Conservation (phyloP, 352 stramenopile species). For the Pythium biforme region DNA sequence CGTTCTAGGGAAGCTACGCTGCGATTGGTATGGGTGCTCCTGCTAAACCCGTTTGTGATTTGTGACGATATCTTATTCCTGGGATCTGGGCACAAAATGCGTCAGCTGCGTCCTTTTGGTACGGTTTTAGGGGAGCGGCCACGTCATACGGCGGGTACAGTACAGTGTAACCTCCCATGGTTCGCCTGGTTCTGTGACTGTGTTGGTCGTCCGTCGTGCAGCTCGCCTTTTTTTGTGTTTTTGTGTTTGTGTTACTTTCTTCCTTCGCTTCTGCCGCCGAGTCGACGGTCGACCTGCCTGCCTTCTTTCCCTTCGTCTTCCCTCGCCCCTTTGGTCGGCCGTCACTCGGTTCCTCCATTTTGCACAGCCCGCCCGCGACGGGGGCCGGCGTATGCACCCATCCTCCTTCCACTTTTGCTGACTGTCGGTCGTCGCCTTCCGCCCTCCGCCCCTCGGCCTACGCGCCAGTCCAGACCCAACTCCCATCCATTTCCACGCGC, state of each 20-base stretch:
- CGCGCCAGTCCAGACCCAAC: background rate
- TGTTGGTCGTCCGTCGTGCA: slow-evolving; percentile 21
- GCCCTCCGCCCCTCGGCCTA: background rate
- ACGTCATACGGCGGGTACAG: slow-evolving; percentile 13
- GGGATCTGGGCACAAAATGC: slow-evolving; percentile 4
- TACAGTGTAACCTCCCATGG: slow-evolving; percentile 5
- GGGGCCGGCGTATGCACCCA: slow-evolving; percentile 9
- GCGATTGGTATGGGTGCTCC: background rate
- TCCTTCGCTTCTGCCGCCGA: slow-evolving; percentile 10
- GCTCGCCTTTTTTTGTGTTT: slow-evolving; percentile 20
- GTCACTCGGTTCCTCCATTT: slow-evolving; percentile 3
- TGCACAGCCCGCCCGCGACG: background rate
- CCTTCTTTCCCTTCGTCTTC: slow-evolving; percentile 1
- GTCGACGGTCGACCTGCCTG: background rate
- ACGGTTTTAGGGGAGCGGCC: slow-evolving; percentile 15
- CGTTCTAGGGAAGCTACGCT: no score
- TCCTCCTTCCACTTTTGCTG: slow-evolving; percentile 13
- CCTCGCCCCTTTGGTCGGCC: background rate
- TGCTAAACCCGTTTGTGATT: slow-evolving; percentile 14
- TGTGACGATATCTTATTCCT: slow-evolving; percentile 20
- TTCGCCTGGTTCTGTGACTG: slow-evolving; percentile 12
- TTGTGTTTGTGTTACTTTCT: background rate
- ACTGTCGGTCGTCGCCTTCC: background rate
- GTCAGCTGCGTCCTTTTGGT: background rate
- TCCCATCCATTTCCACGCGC: background rate